Base-by-base conservation (phyloP, 2,329 filamentous ascomycete species). In the Pestalotiopsis sp. region DNA sequence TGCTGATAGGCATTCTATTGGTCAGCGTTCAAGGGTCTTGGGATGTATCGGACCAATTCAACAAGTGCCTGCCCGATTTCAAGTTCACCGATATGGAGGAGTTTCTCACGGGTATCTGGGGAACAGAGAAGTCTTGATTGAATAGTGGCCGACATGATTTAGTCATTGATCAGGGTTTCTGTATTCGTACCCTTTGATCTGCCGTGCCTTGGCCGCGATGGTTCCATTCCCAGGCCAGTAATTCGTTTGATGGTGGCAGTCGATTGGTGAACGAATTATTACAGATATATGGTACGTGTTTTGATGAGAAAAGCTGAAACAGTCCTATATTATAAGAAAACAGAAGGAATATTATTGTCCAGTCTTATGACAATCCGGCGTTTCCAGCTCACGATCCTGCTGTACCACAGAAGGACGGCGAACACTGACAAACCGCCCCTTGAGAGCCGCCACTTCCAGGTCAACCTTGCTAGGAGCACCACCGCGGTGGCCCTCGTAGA, bases 11-110 rank as follows among this genome's bases (percentile, higher is more conserved):
- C 38, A 82, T 82, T 31, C 76, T 87, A 0, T 67, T 81, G 4
- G 83, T 80, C 39, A 80, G 80, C 63, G 67, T 70, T 4, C 80
- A 80, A 13, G 84, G 84, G 2, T 78, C 78, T 1, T 85, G 82
- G 83, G 76, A 80, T 69, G 77, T 82, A 1, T 80, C 81, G 4
- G 79, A 81, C 68, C 81, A 83, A 71, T 81, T 77, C 70, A 87
- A 86, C 73, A 71, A 75, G 69, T 72, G 83, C 49, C 77, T 85
- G 60, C 82, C 84, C 0, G 80, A 84, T 38, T 83, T 81, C 66
- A 67, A 79, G 63, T 85, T 86, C 64, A 79, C 73, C 11, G 63
- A 71, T 7, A 71, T 78, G 2, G 81, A 84, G 66, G 79, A 80
- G 7, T 86, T 86, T 74, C 71, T 87, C 1, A 68, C 62, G 1